Evolutionary conservation across 768 basidiomycete genomes (phyloP).

Genomic region (Mycena filopes): DNA sequence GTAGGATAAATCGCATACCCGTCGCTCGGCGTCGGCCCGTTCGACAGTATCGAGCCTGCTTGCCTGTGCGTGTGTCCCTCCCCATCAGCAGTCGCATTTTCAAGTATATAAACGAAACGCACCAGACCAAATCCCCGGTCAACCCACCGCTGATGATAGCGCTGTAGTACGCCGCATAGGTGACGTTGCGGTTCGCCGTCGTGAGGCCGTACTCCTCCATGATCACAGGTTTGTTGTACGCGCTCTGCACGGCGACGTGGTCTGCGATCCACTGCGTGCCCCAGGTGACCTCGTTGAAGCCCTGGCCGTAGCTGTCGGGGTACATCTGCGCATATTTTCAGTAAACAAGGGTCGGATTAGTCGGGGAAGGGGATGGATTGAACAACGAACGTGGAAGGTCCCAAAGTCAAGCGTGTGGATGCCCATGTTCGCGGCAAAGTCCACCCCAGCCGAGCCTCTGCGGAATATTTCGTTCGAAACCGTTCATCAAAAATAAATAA

Average conservation of each 20-base stretch:
- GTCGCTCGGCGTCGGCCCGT: constrained; percentile 8
- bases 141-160: constrained; percentile 23
- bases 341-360: not conserved
- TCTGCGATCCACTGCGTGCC: constrained; percentile 72
- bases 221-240: constrained; percentile 68
- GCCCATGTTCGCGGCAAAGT: constrained; percentile 4
- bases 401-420: constrained; percentile 4
- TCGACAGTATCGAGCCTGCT: constrained; percentile 11
- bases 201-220: constrained; percentile 73
- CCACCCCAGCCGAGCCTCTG: not conserved
- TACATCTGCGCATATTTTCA: not conserved
- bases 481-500: not conserved
- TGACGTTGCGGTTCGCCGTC: not conserved
- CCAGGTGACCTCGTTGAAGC: constrained; percentile 53
- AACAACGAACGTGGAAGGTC: not conserved
- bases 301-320: constrained; percentile 59
- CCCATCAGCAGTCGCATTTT: not conserved
- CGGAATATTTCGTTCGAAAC: too few species aligned
- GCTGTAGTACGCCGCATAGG: constrained; percentile 21
- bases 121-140: constrained; percentile 30
- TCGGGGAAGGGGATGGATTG: not conserved
- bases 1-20: constrained; percentile 45
- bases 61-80: not conserved
- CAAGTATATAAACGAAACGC: too few species aligned
- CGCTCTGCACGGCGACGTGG: constrained; percentile 63